A percentile compares a stretch with the other conserved stretches of the same genome.
phyloP scores from a whole-genome alignment of 169 alveolate genomes.

The Cryptosporidium viatorum region DNA sequence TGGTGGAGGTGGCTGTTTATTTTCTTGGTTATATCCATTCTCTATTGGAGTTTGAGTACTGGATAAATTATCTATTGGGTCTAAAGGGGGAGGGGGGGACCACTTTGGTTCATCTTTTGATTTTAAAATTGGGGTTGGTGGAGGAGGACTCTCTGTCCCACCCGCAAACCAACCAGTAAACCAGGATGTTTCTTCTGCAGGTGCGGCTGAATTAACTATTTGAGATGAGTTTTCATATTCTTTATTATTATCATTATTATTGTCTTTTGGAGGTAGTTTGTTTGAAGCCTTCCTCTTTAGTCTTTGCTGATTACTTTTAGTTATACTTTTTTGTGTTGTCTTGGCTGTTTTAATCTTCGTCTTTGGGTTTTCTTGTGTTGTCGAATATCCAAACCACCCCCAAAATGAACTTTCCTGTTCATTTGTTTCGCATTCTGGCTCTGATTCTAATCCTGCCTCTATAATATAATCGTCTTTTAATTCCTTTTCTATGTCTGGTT shows the following conservation, averaged over 20 bases:
- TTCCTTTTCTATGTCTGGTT: neutral
- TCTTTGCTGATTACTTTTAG: constrained; percentile 26
- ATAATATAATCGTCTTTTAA: neutral
- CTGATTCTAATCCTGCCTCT: neutral
- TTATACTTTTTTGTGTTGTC: constrained; percentile 20
- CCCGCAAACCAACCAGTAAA: constrained; percentile 51
- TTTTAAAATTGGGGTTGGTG: constrained; percentile 7
- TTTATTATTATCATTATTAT: neutral
- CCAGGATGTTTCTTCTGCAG: constrained; percentile 60
- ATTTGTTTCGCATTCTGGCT: neutral
- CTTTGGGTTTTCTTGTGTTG: neutral
- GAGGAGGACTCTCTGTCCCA: constrained; percentile 7
- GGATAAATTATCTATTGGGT: neutral
- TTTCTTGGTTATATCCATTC: neutral
- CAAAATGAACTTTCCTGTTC: constrained; percentile 32
- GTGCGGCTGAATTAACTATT: neutral
- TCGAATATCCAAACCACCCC: constrained; percentile 60
- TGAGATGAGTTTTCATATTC: neutral
- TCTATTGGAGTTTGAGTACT: neutral
- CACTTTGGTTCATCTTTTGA: neutral
- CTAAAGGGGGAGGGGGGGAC: constrained; percentile 10
- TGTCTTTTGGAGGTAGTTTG: neutral
- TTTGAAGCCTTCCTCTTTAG: constrained; percentile 28
- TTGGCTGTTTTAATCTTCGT: neutral
- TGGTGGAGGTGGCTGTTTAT: neutral